phyloP scores from a whole-genome alignment of 2,329 filamentous ascomycete species.

The Phoma sp. region DNA sequence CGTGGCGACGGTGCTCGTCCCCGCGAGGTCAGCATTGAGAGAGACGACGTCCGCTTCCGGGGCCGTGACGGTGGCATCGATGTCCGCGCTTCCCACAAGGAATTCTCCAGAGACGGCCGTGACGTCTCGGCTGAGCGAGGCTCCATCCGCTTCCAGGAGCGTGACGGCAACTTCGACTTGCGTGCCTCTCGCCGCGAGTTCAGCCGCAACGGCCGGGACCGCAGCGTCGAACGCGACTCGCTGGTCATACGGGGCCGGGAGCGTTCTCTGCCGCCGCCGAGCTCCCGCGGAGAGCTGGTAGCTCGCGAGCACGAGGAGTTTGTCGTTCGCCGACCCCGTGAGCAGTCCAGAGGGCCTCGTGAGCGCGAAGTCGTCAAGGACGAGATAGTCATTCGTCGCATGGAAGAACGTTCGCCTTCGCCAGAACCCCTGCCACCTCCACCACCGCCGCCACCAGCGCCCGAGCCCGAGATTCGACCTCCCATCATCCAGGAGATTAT shows the following conservation, averaged over 20 bases:
- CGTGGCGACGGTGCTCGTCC: conserved; percentile 49
- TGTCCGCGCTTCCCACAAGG: conserved; percentile 31
- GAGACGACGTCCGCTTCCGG: conserved; percentile 57
- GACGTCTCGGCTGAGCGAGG: conserved; percentile 34
- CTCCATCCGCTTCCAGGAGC: conserved; percentile 41
- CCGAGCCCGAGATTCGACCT: conserved; percentile 72
- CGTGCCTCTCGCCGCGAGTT: conserved; percentile 45
- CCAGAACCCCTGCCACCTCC: conserved; percentile 56
- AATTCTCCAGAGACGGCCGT: conserved; percentile 30
- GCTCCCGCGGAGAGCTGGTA: conserved; percentile 44
- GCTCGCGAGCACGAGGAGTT: conserved; percentile 51
- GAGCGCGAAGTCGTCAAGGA: conserved; percentile 46
- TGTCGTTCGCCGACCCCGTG: conserved; percentile 46
- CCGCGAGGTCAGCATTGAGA: conserved; percentile 45
- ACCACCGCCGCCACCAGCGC: conserved; percentile 56
- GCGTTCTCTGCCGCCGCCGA: conserved; percentile 45
- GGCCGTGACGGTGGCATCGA: conserved; percentile 43
- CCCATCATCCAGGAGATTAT: conserved; percentile 88
- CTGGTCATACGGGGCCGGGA: conserved; percentile 44
- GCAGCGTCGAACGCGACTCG: conserved; percentile 44
- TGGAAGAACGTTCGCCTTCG: conserved; percentile 56
- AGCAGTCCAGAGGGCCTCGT: conserved; percentile 42
- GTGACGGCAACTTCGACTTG: conserved; percentile 50
- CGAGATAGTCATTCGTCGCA: conserved; percentile 53
- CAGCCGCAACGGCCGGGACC: conserved; percentile 42